Base-by-base conservation (phyloP, 106 monocot species). In the Dendrobium officinale region DNA sequence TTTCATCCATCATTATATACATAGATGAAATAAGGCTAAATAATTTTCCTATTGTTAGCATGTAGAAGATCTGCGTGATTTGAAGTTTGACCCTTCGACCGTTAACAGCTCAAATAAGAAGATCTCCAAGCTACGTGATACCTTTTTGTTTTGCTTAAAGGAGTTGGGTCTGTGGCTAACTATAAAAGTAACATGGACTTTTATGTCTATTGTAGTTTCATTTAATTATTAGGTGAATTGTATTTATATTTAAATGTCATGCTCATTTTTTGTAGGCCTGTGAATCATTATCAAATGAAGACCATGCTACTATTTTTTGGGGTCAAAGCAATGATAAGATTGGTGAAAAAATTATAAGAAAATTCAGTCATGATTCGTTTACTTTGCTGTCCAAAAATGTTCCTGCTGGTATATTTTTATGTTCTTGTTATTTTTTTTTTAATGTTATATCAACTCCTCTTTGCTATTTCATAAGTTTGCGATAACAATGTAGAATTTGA, bases 111-210 rank as follows among this genome's bases (percentile, higher is more conserved):
- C 55, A 41, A 72, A 56, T 40, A 82, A 75, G 42, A 90, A 75
- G 73, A 86, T 92, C 27, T 76, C 51, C 20, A 90, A 79, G 77
- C 59, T 88, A 22, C 44, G 83, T 81, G 49, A 16, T 4, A 88
- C 85, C 22, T 79, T 92, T 82, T 42, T 78, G 33, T 92, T 84
- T 80, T 92, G 92, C 78, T 26, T 92, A 42, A 58, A 24, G 56
- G 83, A 92, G 45, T 78, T 92, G 4, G 92, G 92, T 11, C 3
- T 88, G 47, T 90, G 90, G 88, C 58, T 81, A 48, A 84, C 90
- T 18, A 56, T 54, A 26, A 92, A 88, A 88, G 92, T 92, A 75
- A 58, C 27, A 73, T 49, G 10, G 7, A 68, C 42, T 43, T 74
- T 4, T n/a, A 44, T 44, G 13, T 20, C 20, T n/a, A 6, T n/a